phyloP scores from a whole-genome alignment of 2,329 filamentous ascomycete species.

The Pseudophaeomoniella oleicola region DNA sequence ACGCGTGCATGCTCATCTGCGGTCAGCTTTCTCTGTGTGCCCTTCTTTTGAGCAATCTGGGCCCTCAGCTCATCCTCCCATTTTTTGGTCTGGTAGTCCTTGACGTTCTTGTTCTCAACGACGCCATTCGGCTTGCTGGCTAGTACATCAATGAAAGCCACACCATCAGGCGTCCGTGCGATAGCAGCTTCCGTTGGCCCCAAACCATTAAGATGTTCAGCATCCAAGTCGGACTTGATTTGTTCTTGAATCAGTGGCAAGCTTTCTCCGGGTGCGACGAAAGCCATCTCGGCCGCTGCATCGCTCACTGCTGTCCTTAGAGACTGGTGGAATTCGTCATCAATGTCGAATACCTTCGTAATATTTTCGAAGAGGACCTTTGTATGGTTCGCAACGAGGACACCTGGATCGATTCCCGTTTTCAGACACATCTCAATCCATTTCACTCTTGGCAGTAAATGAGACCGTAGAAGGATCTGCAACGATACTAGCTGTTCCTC shows the following conservation, averaged over 20 bases:
- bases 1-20: constrained; percentile 81
- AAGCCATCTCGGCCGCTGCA: constrained; percentile 80
- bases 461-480: constrained; percentile 61
- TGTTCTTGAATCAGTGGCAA: constrained; percentile 62
- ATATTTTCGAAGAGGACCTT: constrained; percentile 56
- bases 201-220: constrained; percentile 52
- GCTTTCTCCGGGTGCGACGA: constrained; percentile 75
- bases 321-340: background rate
- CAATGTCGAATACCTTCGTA: constrained; percentile 31
- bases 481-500: constrained; percentile 61
- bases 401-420: constrained; percentile 68
- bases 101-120: constrained; percentile 72
- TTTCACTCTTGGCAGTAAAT: constrained; percentile 60
- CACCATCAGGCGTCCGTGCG: constrained; percentile 78
- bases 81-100: constrained; percentile 90
- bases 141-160: constrained; percentile 77
- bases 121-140: constrained; percentile 61
- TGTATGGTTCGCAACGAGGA: constrained; percentile 51
- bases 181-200: constrained; percentile 86
- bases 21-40: constrained; percentile 72
- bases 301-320: constrained; percentile 51
- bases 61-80: constrained; percentile 89
- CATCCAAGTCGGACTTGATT: constrained; percentile 59
- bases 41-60: constrained; percentile 86
- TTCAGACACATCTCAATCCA: constrained; percentile 86